Percentiles rank a stretch among this genome's conserved stretches.
Conservation (phyloP, 441 rosid genomes). For the Macaranga tanarius region DNA sequence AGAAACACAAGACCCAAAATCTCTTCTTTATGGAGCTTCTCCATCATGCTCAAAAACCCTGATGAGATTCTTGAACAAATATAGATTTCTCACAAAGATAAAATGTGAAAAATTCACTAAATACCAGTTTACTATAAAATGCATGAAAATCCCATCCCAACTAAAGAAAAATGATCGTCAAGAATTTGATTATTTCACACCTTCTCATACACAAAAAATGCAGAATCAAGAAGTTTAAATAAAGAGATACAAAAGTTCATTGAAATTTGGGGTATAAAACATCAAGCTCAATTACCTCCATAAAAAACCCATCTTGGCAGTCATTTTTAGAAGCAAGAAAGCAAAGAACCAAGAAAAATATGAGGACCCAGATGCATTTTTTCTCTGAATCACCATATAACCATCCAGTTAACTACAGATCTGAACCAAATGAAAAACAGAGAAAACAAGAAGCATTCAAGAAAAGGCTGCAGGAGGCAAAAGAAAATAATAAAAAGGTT, state of each 20-base stretch:
- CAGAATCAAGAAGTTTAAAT: constrained; percentile 15
- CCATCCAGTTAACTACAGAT: constrained; percentile 35
- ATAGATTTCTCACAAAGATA: not conserved
- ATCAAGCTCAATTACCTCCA: constrained; percentile 25
- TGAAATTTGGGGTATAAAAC: constrained; percentile 24
- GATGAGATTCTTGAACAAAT: not conserved
- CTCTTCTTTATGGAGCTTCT: constrained; percentile 31
- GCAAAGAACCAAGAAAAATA: constrained; percentile 14
- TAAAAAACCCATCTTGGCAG: constrained; percentile 28
- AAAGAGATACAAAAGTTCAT: constrained; percentile 21
- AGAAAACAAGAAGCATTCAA: constrained; percentile 1
- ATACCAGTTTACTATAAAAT: not conserved
- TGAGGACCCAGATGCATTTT: constrained; percentile 29
- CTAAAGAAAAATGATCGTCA: constrained; percentile 19
- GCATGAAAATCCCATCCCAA: constrained; percentile 10
- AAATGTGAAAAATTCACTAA: not conserved
- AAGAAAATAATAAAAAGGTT: constrained; percentile 4
- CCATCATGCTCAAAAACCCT: constrained; percentile 35
- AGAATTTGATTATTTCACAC: not conserved
- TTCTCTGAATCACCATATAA: constrained; percentile 12
- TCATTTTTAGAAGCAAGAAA: constrained; percentile 19
- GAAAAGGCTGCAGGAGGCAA: not conserved
- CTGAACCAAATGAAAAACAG: constrained; percentile 31
- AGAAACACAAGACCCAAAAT: constrained; percentile 32
- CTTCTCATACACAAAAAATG: not conserved